Base-by-base conservation (phyloP, 2,329 filamentous ascomycete species). In the Alternaria longipes region DNA sequence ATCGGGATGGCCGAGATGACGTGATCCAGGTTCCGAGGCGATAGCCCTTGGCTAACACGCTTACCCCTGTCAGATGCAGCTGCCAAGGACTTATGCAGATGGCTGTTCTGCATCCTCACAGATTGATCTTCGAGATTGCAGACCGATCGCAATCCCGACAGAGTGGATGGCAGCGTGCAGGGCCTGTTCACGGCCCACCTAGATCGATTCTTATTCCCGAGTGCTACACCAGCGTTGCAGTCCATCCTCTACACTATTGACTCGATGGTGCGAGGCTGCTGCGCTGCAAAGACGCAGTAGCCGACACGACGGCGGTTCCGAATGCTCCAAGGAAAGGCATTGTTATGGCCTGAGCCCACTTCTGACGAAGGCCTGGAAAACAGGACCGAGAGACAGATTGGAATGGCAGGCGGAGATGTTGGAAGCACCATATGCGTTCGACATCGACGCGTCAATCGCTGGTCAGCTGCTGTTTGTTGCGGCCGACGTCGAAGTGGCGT, bases 401-500 rank as follows among this genome's bases (percentile, higher is more conserved):
- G 11, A 12, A 20, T 30, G n/a, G 18, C 24, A 14, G 22, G 14
- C 26, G 24, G 30, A 32, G 38, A 22, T 5, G 28, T n/a, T 32
- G 11, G 26, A 14, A 53, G 50, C 24, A 16, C n/a, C 18, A n/a
- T 41, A 22, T 3, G 18, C 5, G 12, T 53, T 26, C n/a, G 40
- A 16, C 8, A 14, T 4, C 8, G 8, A 47, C 24, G 16, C 28
- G 12, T 22, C n/a, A 26, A 30, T 32, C 26, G n/a, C 45, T 47
- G n/a, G 26, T 28, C 26, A 8, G 11, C 26, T 47, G 26, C 26
- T 18, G 22, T 18, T n/a, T n/a, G n/a, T n/a, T n/a, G n/a, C n/a
- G n/a, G n/a, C n/a, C n/a, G n/a, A n/a, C n/a, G n/a, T n/a, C 42
- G 26, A 53, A 42, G 50, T 42, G n/a, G 38, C 50, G 38, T 44